phyloP scores from a whole-genome alignment of 2,329 filamentous ascomycete species.

The Emergomyces pasteurianus region DNA sequence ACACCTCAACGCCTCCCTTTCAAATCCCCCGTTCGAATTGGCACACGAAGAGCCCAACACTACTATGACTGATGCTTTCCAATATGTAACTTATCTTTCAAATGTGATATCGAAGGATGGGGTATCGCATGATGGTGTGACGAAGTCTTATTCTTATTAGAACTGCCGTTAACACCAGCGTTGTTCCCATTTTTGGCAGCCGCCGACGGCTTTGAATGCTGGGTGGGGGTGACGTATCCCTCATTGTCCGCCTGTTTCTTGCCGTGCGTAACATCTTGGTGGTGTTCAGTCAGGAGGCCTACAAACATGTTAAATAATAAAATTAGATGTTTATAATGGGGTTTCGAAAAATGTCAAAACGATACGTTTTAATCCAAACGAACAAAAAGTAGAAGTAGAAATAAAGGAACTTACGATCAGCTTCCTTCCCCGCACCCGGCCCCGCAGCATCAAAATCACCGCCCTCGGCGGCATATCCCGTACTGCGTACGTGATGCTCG shows the following conservation, averaged over 20 bases:
- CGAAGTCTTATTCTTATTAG: neutral
- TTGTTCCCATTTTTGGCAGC: neutral
- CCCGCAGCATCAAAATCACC: conserved; percentile 35
- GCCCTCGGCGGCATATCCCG: conserved; percentile 51
- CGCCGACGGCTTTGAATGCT: neutral
- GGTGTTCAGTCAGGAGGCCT: neutral
- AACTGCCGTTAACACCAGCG: neutral
- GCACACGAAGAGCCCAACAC: neutral
- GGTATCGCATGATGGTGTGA: neutral
- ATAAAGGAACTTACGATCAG: conserved; percentile 45
- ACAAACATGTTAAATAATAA: neutral
- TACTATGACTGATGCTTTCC: conserved; percentile 9
- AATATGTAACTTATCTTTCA: conserved; percentile 26
- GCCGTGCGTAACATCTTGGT: neutral
- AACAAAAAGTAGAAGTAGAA: neutral
- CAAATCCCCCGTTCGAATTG: neutral
- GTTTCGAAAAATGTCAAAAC: neutral
- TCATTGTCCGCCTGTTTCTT: neutral
- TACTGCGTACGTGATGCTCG: conserved; percentile 47
- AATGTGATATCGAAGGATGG: conserved; percentile 9
- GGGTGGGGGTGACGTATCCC: neutral
- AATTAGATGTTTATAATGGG: neutral
- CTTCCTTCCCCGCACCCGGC: conserved; percentile 54
- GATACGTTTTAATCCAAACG: neutral
- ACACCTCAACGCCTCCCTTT: neutral